Evolutionary conservation across 805 yeast species (phyloP), one percentile per base, ranked within the genome.

Genomic region (Komagataella kurtzmanii): DNA sequence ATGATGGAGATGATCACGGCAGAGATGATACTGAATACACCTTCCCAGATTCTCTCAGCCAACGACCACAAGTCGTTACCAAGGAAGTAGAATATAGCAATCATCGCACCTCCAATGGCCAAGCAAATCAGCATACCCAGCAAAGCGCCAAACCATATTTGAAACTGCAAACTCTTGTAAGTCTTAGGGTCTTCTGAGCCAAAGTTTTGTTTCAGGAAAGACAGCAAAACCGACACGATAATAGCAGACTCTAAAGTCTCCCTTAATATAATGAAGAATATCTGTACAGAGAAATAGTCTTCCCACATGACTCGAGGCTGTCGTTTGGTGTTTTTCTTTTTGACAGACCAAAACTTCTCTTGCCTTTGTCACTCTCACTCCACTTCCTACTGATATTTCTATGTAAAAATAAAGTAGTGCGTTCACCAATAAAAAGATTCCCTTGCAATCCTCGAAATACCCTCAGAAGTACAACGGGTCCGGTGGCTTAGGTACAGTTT

Each of bases 31-130:
- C 91, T 84, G 61, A 89, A 80, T 0, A 81, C 67, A 6, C 96
- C 96, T 63, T 89, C 97, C 86, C 96, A 89, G 51, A 87, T 73
- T 59, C 93, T 80, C 63, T 89, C 97, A 45, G 96, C 84, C 54
- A 80, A 69, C 7, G 90, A 78, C 97, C 97, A 89, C 51, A 87
- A 68, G 66, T 89, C 95, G 23, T 82, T 79, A 14, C 96, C 96
- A 30, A 90, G 68, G 47, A 81, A 62, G 60, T 88, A 88, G 65
- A 89, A 89, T 3, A 81, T 71, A 8, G 74, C 66, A 36, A 89
- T 79, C 61, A 89, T 85, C 0, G 78, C 64, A 3, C 82, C 78
- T 3, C 97, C 97, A 40, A 89, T 75, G 3, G 84, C 53, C 53
- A 85, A 62, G 60, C 97, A 88, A 1, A 86, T 66, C 0, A 76